These are phyloP conservation scores for Hirsutella minnesotensis DNA, from an alignment of 2,329 filamentous ascomycete species.

Conservation along the genomic window DNA sequence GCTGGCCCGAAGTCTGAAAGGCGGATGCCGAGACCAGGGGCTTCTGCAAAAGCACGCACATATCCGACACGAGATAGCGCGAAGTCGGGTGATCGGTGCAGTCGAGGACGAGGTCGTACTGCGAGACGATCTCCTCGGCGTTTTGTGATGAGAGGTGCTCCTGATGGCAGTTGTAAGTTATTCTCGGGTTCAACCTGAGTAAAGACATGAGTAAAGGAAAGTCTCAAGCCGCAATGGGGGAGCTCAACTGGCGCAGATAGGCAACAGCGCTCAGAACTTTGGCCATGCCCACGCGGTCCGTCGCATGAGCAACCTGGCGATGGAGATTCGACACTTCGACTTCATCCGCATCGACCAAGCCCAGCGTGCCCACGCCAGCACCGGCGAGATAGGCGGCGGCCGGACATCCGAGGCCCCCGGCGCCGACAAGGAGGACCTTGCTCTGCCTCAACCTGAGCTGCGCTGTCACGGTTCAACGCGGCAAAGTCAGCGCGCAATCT, in stretches of 20 bases:
- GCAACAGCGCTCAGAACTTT: conserved; percentile 71
- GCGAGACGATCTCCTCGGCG: conserved; percentile 50
- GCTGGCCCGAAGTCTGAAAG: conserved; percentile 76
- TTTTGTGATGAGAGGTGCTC: conserved; percentile 57
- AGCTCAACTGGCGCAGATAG: conserved; percentile 40
- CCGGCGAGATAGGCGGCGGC: conserved; percentile 88
- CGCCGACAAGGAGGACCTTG: conserved; percentile 70
- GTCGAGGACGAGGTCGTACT: conserved; percentile 80
- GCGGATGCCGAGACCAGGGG: conserved; percentile 84
- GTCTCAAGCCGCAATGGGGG: neutral
- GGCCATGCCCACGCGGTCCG: conserved; percentile 54
- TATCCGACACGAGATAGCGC: conserved; percentile 85
- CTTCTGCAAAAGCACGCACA: conserved; percentile 68
- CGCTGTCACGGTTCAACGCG: conserved; percentile 32
- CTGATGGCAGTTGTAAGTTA: conserved; percentile 50
- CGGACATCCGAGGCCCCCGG: conserved; percentile 83
- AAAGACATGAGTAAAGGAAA: conserved; percentile 2
- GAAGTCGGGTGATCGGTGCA: conserved; percentile 91
- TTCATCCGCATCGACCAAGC: conserved; percentile 74
- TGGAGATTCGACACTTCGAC: conserved; percentile 90
- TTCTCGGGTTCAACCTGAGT: conserved; percentile 58
- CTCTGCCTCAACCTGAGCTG: conserved; percentile 63
- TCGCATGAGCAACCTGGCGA: conserved; percentile 75
- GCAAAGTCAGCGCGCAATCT: neutral
- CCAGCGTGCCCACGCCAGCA: conserved; percentile 73